Evolutionary conservation across 2,329 filamentous ascomycete genomes (phyloP).

Genomic region (Penicillium sp.): DNA sequence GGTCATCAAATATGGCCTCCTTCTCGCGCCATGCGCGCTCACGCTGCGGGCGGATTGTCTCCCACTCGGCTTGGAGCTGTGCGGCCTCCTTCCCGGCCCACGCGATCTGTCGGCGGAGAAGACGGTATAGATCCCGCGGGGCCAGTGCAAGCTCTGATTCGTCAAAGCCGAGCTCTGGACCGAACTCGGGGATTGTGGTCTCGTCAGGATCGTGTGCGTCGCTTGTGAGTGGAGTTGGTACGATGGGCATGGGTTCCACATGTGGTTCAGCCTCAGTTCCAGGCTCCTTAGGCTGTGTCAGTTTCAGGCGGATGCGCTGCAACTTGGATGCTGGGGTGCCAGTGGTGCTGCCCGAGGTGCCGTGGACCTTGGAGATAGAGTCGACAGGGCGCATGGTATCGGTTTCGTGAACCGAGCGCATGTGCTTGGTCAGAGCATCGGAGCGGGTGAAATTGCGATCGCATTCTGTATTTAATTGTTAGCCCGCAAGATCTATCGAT

Average conservation of each 20-base stretch:
- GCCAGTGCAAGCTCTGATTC: constrained; percentile 44
- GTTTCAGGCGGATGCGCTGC: constrained; percentile 45
- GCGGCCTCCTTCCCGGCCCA: constrained; percentile 48
- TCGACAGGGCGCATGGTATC: constrained; percentile 77
- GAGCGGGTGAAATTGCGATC: constrained; percentile 95
- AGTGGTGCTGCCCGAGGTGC: constrained; percentile 23
- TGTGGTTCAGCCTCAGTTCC: constrained; percentile 23
- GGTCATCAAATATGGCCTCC: constrained; percentile 44
- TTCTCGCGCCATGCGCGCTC: constrained; percentile 45
- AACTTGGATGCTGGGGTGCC: constrained; percentile 34
- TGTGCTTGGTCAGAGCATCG: constrained; percentile 94
- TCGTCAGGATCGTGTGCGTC: constrained; percentile 36
- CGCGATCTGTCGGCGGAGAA: constrained; percentile 48
- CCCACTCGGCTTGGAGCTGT: constrained; percentile 42
- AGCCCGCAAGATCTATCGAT: background rate
- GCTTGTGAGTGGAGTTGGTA: constrained; percentile 27
- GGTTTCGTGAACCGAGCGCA: constrained; percentile 97
- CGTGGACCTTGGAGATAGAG: constrained; percentile 40
- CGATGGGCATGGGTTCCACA: constrained; percentile 16
- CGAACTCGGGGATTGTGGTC: constrained; percentile 39
- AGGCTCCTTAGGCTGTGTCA: constrained; percentile 36
- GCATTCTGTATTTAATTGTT: constrained; percentile 64
- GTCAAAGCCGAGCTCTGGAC: constrained; percentile 44
- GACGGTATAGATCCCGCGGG: constrained; percentile 44
- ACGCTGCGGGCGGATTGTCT: constrained; percentile 37